These are phyloP conservation scores for Podaxis sp. DNA, from an alignment of 768 basidiomycete species.

Conservation along the genomic window DNA sequence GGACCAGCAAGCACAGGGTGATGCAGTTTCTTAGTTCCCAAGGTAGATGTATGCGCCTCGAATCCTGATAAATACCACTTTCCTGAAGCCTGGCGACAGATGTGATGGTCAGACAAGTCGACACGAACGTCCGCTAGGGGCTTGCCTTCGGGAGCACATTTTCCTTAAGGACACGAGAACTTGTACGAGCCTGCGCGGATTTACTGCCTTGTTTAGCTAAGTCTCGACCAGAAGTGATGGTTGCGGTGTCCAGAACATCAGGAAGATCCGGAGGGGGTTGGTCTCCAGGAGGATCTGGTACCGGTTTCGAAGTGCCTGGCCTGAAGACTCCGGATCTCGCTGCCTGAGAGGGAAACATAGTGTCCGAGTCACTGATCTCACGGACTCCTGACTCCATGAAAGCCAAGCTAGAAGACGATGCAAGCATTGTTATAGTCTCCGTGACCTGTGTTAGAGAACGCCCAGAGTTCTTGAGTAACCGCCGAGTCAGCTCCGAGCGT, in stretches of 20 bases:
- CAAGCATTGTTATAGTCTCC: background rate
- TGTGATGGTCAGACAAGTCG: background rate
- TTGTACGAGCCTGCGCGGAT: background rate
- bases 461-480: background rate
- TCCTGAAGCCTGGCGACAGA: background rate
- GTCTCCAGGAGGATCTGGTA: background rate
- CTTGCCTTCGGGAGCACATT: conserved; percentile 10
- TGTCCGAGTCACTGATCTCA: background rate
- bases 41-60: conserved; percentile 10
- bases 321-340: background rate
- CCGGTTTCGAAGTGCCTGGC: background rate
- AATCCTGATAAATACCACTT: background rate
- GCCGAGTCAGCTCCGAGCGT: background rate
- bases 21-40: background rate
- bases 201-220: background rate
- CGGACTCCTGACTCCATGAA: background rate
- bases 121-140: background rate
- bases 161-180: conserved; percentile 10
- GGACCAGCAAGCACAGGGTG: conserved; percentile 27
- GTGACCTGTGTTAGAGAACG: background rate
- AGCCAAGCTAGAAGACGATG: background rate
- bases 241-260: background rate
- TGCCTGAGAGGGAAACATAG: background rate
- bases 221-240: background rate
- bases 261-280: background rate